Conservation (phyloP, 2,329 filamentous ascomycete genomes). For the Sporothrix inflata region DNA sequence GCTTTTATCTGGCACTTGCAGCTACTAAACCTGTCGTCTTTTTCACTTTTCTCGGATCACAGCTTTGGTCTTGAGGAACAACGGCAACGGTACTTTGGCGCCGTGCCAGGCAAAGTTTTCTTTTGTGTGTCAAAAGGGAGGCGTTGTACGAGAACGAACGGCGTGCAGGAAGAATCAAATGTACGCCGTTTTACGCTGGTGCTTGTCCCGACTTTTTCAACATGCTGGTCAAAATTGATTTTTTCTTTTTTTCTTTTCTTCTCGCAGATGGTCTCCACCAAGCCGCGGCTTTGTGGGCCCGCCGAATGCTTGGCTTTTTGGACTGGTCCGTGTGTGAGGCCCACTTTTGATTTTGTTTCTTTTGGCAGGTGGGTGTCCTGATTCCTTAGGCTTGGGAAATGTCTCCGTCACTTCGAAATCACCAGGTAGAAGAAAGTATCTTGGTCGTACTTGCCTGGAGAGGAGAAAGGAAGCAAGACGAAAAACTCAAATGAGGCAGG, state of each 20-base stretch:
- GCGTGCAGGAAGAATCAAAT: too few species aligned
- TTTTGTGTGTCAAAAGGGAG: too few species aligned
- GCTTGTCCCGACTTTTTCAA: too few species aligned
- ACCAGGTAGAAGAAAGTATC: too few species aligned
- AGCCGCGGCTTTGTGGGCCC: not conserved
- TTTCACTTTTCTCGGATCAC: too few species aligned
- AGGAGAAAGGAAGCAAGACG: not conserved
- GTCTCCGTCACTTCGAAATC: not conserved
- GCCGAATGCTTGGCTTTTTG: constrained; percentile 13
- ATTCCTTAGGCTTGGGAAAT: not conserved
- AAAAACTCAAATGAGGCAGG: not conserved
- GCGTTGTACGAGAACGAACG: too few species aligned
- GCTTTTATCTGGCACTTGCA: not conserved
- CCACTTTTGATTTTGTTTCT: constrained; percentile 6
- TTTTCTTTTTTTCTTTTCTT: not conserved
- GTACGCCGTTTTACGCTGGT: too few species aligned
- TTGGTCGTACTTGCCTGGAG: not conserved
- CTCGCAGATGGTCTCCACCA: not conserved
- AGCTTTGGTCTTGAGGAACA: too few species aligned
- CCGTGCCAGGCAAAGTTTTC: too few species aligned
- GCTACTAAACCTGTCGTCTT: not conserved
- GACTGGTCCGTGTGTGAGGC: not conserved
- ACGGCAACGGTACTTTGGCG: too few species aligned
- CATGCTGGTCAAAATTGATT: not conserved
- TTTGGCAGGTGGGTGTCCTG: not conserved